Evolutionary conservation across 805 yeast genomes (phyloP).

Genomic region (Clavispora fructus): DNA sequence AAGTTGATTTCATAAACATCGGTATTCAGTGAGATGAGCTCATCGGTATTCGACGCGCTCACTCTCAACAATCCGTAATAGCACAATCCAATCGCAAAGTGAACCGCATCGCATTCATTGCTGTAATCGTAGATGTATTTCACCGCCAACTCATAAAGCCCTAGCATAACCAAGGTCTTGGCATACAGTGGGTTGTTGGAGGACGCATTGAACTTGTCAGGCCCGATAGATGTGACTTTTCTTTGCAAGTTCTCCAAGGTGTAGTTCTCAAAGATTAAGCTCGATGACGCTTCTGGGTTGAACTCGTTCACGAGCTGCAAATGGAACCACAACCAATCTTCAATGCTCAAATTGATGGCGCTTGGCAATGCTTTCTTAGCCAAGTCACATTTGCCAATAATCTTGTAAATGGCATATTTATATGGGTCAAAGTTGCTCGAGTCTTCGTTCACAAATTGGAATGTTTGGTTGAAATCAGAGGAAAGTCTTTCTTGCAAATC

Average conservation of each 20-base stretch:
- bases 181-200: conserved; percentile 66
- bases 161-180: conserved; percentile 67
- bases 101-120: conserved; percentile 83
- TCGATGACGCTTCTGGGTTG: conserved; percentile 14
- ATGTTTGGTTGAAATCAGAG: conserved; percentile 79
- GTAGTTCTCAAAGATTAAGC: conserved; percentile 64
- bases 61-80: conserved; percentile 66
- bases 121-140: conserved; percentile 52
- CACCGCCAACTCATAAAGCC: conserved; percentile 77
- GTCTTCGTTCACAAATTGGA: conserved; percentile 54
- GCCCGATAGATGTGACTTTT: conserved; percentile 65
- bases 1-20: conserved; percentile 40
- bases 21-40: conserved; percentile 29
- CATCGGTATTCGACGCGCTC: conserved; percentile 30
- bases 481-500: conserved; percentile 66
- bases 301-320: conserved; percentile 64
- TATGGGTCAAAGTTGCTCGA: conserved; percentile 69
- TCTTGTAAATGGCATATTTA: conserved; percentile 83
- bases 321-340: conserved; percentile 97
- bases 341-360: conserved; percentile 70
- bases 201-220: conserved; percentile 61
- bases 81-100: conserved; percentile 75
- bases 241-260: conserved; percentile 70
- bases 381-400: conserved; percentile 85
- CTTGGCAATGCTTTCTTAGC: conserved; percentile 61